phyloP scores from a whole-genome alignment of 805 yeast species.

The Pichia scutulata region DNA sequence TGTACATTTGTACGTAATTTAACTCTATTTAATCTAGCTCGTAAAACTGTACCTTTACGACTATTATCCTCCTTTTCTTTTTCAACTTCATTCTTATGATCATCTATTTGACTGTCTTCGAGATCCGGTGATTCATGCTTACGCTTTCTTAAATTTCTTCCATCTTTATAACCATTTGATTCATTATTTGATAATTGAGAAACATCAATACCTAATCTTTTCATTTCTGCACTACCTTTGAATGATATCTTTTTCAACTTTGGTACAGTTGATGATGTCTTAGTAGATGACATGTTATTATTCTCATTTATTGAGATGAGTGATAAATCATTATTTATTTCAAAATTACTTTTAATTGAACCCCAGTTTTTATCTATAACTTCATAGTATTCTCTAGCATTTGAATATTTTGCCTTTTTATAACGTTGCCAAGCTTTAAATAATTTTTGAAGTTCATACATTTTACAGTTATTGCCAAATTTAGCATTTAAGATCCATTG shows the following conservation, averaged over 20 bases:
- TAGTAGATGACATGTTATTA: neutral
- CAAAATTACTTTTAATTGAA: neutral
- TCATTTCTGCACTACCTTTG: constrained; percentile 1
- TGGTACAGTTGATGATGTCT: neutral
- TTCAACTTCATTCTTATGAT: neutral
- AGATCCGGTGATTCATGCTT: neutral
- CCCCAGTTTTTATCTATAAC: neutral
- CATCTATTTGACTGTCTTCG: neutral
- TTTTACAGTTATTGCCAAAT: neutral
- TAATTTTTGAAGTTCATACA: constrained; percentile 1
- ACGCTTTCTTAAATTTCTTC: constrained; percentile 2
- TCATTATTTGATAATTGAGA: neutral
- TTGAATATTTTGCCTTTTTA: constrained; percentile 6
- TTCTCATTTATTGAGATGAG: neutral
- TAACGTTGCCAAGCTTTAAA: constrained; percentile 8
- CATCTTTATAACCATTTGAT: neutral
- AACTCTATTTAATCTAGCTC: constrained; percentile 7
- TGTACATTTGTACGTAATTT: constrained; percentile 6
- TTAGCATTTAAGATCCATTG: constrained; percentile 9
- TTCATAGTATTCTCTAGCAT: constrained; percentile 1
- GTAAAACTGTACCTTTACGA: neutral
- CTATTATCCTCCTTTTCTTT: neutral
- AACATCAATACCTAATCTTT: constrained; percentile 6
- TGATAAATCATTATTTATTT: neutral
- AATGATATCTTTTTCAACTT: neutral